A percentile compares a stretch with the other conserved stretches of the same genome.
These are phyloP conservation scores for Grosmannia huntii DNA, from an alignment of 2,329 filamentous ascomycete species.

Conservation along the genomic window DNA sequence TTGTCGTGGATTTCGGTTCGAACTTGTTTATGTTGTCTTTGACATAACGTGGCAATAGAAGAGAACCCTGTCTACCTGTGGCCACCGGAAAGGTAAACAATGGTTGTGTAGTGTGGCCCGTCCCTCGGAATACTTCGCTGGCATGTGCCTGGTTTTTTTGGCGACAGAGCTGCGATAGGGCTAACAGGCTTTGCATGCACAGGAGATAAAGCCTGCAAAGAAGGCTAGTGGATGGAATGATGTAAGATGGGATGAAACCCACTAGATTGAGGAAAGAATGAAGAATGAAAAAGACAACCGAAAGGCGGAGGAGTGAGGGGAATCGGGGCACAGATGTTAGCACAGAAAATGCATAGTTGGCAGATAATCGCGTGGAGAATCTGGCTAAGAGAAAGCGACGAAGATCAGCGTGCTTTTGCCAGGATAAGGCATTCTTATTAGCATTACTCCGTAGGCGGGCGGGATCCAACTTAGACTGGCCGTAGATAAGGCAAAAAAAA, in stretches of 20 bases:
- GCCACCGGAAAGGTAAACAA: not conserved
- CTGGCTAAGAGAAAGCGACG: not conserved
- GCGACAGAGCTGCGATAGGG: not conserved
- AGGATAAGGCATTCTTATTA: not conserved
- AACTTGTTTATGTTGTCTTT: not conserved
- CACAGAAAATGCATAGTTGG: not conserved
- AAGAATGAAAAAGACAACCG: not conserved
- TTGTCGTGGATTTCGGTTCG: not conserved
- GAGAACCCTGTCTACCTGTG: not conserved
- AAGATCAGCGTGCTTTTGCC: not conserved
- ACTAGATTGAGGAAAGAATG: not conserved
- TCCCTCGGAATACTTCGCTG: not conserved
- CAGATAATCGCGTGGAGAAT: not conserved
- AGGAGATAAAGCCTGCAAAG: not conserved
- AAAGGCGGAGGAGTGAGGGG: not conserved
- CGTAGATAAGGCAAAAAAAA: not conserved
- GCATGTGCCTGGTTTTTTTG: not conserved
- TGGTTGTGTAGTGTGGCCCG: not conserved
- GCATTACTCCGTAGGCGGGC: not conserved
- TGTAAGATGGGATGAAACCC: not conserved
- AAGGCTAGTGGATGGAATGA: not conserved
- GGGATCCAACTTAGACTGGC: not conserved
- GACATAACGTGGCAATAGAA: not conserved
- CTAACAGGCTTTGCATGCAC: not conserved
- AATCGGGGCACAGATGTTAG: not conserved